Conservation (phyloP, 345 rosid genomes). For the Salix exigua region DNA sequence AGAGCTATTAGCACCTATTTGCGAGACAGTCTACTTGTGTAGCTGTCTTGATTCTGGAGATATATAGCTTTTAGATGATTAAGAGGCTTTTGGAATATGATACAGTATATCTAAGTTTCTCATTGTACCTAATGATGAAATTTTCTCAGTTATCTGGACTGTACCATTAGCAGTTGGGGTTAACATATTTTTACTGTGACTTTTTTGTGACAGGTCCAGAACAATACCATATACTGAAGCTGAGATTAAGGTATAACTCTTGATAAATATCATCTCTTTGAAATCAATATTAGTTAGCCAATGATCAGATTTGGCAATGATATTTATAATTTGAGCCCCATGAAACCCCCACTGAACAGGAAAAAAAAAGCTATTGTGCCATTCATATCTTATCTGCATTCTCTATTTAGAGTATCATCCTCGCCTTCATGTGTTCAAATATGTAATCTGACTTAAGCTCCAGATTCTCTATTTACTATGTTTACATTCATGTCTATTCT, state of each 20-base stretch:
- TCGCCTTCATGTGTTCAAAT: too few relatives aligned
- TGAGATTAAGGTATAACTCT: slow-evolving; percentile 74
- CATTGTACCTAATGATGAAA: too few relatives aligned
- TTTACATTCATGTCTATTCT: too few relatives aligned
- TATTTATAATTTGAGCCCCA: too few relatives aligned
- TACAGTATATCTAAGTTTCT: background rate
- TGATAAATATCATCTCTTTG: background rate
- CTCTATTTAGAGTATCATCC: too few relatives aligned
- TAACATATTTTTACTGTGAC: background rate
- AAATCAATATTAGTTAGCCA: background rate
- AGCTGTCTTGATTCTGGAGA: background rate
- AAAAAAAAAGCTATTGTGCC: too few relatives aligned
- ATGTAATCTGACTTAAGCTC: too few relatives aligned
- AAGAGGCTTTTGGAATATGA: background rate
- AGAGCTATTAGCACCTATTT: background rate
- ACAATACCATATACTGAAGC: slow-evolving; percentile 73
- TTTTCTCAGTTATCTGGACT: background rate
- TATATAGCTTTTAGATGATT: background rate
- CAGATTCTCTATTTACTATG: too few relatives aligned
- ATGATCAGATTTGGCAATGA: background rate
- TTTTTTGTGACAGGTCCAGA: slow-evolving; percentile 50
- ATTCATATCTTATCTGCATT: background rate
- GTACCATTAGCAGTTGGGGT: background rate
- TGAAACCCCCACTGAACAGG: background rate
- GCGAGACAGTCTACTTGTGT: background rate